phyloP scores from a whole-genome alignment of 2,329 filamentous ascomycete genomes.

The Xylaria sp. region DNA sequence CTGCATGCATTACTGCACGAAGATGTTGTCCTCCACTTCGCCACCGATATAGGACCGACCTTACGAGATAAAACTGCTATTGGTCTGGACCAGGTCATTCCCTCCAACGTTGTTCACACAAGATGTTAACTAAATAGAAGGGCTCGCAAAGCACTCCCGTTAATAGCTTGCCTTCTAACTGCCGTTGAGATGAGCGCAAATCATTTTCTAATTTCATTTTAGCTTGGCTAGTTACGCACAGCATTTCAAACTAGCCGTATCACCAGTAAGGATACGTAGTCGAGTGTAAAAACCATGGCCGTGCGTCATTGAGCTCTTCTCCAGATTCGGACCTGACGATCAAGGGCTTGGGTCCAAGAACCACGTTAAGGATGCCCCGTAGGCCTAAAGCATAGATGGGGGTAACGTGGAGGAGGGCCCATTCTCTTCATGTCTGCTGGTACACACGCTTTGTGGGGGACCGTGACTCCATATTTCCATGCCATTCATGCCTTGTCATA shows the following conservation, averaged over 20 bases:
- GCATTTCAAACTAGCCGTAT: background rate
- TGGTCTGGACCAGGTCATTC: conserved; percentile 2
- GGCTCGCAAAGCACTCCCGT: background rate
- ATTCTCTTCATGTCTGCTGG: conserved; percentile 27
- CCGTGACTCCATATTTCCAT: conserved; percentile 27
- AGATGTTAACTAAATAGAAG: background rate
- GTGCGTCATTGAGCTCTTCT: conserved; percentile 22
- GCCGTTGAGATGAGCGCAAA: conserved; percentile 7
- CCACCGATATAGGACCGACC: conserved; percentile 24
- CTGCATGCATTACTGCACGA: conserved; percentile 24
- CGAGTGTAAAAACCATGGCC: conserved; percentile 2
- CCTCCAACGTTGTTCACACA: background rate
- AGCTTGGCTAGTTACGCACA: background rate
- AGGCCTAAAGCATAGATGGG: conserved; percentile 29
- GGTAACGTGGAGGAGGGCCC: conserved; percentile 36
- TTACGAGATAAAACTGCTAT: background rate
- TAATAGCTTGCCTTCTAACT: background rate
- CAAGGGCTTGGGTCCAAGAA: conserved; percentile 18
- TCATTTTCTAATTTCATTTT: conserved; percentile 3
- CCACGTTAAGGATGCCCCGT: conserved; percentile 16
- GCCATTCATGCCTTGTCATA: conserved; percentile 25
- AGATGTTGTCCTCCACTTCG: conserved; percentile 25
- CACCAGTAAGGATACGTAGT: background rate
- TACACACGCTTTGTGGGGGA: conserved; percentile 32
- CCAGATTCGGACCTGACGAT: conserved; percentile 32